These are phyloP conservation scores for Pulicaria dysenterica DNA, from an alignment of 129 eudicot species.

Conservation along the genomic window DNA sequence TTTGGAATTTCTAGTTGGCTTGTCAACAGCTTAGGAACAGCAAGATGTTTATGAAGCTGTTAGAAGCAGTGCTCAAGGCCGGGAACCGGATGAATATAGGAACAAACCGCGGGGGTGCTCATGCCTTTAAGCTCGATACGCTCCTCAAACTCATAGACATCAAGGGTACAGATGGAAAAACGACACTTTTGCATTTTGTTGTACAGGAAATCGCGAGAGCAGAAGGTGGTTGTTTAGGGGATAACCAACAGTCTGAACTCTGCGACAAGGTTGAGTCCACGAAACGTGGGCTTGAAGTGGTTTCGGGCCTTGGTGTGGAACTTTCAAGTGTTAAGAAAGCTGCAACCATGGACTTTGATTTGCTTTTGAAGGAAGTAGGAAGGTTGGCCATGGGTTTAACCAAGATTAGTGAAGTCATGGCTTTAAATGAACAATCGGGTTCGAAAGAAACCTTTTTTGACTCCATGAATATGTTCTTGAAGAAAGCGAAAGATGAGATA, in stretches of 20 bases:
- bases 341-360: conserved; percentile 59
- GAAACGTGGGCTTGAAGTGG: conserved; percentile 72
- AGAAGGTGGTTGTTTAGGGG: conserved; percentile 58
- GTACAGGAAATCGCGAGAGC: conserved; percentile 69
- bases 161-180: conserved; percentile 72
- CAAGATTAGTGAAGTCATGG: conserved; percentile 48
- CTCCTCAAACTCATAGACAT: conserved; percentile 75
- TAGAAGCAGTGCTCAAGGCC: conserved; percentile 73
- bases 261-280: conserved; percentile 53
- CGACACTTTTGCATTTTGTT: conserved; percentile 82
- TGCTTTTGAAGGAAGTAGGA: conserved; percentile 50
- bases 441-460: conserved; percentile 34
- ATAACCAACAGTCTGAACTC: conserved; percentile 39
- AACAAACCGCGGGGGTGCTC: conserved; percentile 78
- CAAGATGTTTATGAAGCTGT: conserved; percentile 67
- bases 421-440: conserved; percentile 44
- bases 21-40: conserved; percentile 72
- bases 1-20: conserved; percentile 52
- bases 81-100: conserved; percentile 81
- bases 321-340: conserved; percentile 74
- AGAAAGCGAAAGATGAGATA: conserved; percentile 50
- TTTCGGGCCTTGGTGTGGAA: conserved; percentile 69
- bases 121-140: conserved; percentile 81
- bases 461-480: conserved; percentile 53
- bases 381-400: conserved; percentile 50